phyloP scores from a whole-genome alignment of 805 yeast species.

The Scheffersomyces amazonensis region DNA sequence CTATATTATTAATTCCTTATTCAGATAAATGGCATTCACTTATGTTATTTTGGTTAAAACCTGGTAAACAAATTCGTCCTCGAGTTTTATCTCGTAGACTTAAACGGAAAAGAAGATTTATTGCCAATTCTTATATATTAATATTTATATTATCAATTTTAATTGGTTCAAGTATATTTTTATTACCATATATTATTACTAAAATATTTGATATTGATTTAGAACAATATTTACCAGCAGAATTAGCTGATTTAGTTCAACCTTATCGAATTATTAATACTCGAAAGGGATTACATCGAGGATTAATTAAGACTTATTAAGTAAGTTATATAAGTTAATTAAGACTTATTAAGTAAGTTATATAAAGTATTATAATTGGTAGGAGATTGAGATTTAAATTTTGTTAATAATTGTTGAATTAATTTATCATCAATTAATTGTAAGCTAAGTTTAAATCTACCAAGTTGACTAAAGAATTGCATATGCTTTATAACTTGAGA shows the following conservation, averaged over 20 bases:
- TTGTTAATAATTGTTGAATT: too few species aligned
- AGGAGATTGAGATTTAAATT: too few species aligned
- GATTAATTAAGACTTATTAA: too few species aligned
- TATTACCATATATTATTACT: slow-evolving; percentile 37
- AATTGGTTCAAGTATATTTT: slow-evolving; percentile 28
- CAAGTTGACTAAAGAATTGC: slow-evolving; percentile 24
- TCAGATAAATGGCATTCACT: slow-evolving; percentile 66
- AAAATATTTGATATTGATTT: slow-evolving; percentile 37
- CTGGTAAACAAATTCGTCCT: slow-evolving; percentile 49
- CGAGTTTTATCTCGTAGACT: slow-evolving; percentile 43
- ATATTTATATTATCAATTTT: slow-evolving; percentile 28
- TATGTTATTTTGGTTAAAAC: slow-evolving; percentile 66
- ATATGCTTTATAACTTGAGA: slow-evolving; percentile 18
- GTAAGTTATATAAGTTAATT: too few species aligned
- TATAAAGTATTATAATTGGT: too few species aligned
- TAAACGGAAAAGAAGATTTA: slow-evolving; percentile 33
- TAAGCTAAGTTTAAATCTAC: slow-evolving; percentile 34
- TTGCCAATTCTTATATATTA: slow-evolving; percentile 29
- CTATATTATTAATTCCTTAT: slow-evolving; percentile 60
- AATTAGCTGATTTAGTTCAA: slow-evolving; percentile 33
- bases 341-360: too few species aligned
- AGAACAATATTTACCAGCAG: slow-evolving; percentile 38
- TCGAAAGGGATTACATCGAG: slow-evolving; percentile 35
- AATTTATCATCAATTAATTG: too few species aligned
- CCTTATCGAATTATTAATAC: slow-evolving; percentile 31